Evolutionary conservation across 164 flowering plant species (phyloP), one percentile per base, ranked within the genome.

Genomic region (Malania oleifera): DNA sequence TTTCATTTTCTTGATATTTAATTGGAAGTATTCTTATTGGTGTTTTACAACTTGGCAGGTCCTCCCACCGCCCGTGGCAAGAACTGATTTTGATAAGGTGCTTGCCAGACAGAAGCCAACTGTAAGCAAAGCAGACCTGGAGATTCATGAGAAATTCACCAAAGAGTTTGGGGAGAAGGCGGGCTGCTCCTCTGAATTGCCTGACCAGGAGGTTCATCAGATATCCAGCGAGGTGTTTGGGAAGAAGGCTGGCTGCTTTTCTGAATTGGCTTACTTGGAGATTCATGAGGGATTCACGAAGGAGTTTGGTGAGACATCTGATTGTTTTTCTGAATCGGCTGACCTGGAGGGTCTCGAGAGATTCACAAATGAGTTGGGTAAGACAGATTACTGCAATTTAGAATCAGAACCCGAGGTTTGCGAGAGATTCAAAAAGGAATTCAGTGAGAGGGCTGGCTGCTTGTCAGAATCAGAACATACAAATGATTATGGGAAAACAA

Each of bases 91-190:
- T 15, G 29, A 50, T 27, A 50, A 50, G 13, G 53, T 50, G 34
- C 53, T 50, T 50, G 6, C 53, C 14, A 23, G 34, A 17, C 53
- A 50, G 17, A 50, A 25, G 29, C 53, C 53, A 11, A 50, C 53
- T 2, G 53, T 50, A 17, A 50, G 53, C 53, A 50, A 50, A 27
- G 5, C 53, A 11, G 53, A 50, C 11, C 53, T 50, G 1, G 53
- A 50, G 12, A 19, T 50, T 23, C 53, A 50, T 50, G 53, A 50
- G 18, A 23, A 12, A 27, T 50, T 50, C 13, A 50, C 53, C 6
- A 27, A 11, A n/a, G 53, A 50, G 29, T 50, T 50, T 24, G 53
- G 53, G 2, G 53, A 50, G 53, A 25, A 24, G 18, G 53, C 51
- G 2, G 26, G 18, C 51, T 24, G n/a, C n/a, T n/a, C n/a, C n/a